Evolutionary conservation across 495 filamentous ascomycete species (phyloP), one percentile per base, ranked within the genome.

Genomic region (Peziza echinospora): DNA sequence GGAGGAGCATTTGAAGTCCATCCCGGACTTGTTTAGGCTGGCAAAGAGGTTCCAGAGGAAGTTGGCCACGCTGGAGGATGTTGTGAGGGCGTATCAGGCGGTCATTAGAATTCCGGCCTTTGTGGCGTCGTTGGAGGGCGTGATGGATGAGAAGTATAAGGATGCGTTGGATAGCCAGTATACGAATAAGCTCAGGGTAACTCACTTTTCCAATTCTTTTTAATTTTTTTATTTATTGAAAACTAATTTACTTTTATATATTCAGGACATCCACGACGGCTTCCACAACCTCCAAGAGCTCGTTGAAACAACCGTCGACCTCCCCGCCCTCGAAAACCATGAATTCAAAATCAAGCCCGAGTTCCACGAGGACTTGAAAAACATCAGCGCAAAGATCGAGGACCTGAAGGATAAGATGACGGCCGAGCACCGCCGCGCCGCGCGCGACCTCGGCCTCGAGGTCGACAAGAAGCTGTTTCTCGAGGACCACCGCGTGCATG

Each of bases 261-360:
- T 50, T n/a, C n/a, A n/a, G n/a, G n/a, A n/a, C n/a, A n/a, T n/a
- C n/a, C 81, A 78, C 5, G 77, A 87, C 53, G 82, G 77, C 59
- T 65, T 96, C 40, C 75, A 70, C 21, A 92, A 84, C 61, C 66
- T 99, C 25, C 83, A 89, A 53, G 89, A 99, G 57, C 92, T 99
- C 83, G 91, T 99, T 10, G 89, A 99, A 63, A 93, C 89, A 2
- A 96, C 89, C 0, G 87, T 99, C 44, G 89, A 99, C 55, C 75
- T 99, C 0, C 84, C 91, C 45, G 89, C 89, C 5, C 70, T 96
- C 34, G 87, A 96, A 49, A 86, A 89, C 57, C 89, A 99, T 58
- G 89, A 99, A 62, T 99, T 86, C 61, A 85, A 91, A 55, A 96
- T 99, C 68, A 99, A 96, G 63, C 84, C 89, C 1, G 91, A 96